phyloP scores from a whole-genome alignment of 169 alveolate species.

The Eimeria maxima region DNA sequence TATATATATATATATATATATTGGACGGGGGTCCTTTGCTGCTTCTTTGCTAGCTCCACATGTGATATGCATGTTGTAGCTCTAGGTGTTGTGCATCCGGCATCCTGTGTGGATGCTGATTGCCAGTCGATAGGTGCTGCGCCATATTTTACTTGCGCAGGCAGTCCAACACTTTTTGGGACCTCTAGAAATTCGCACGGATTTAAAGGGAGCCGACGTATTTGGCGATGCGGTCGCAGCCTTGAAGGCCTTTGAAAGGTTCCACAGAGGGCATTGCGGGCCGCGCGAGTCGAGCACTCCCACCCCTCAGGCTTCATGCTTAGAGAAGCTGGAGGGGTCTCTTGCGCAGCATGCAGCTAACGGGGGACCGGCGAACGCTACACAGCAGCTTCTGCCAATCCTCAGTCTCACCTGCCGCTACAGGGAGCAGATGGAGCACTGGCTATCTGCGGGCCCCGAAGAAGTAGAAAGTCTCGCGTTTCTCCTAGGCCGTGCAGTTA shows the following conservation, averaged over 20 bases:
- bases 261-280: constrained; percentile 39
- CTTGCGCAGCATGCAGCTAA: constrained; percentile 53
- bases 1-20: too few species aligned
- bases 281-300: neutral
- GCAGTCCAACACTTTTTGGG: constrained; percentile 46
- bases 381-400: constrained; percentile 35
- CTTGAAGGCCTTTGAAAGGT: constrained; percentile 14
- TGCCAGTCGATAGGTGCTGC: neutral
- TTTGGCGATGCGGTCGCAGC: constrained; percentile 55
- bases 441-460: constrained; percentile 74
- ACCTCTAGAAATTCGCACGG: constrained; percentile 36
- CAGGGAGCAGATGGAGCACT: constrained; percentile 66
- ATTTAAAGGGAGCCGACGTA: constrained; percentile 17
- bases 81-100: neutral
- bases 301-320: constrained; percentile 43
- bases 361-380: constrained; percentile 13
- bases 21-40: neutral
- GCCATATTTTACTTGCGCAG: neutral
- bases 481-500: constrained; percentile 46
- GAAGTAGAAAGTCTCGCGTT: constrained; percentile 65
- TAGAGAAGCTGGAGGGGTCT: constrained; percentile 30
- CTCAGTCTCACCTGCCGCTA: constrained; percentile 61
- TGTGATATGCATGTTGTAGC: neutral
- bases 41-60: neutral
- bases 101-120: neutral